These are phyloP conservation scores for Leishmania turanica DNA, from an alignment of 208 protist genomes.

Conservation along the genomic window DNA sequence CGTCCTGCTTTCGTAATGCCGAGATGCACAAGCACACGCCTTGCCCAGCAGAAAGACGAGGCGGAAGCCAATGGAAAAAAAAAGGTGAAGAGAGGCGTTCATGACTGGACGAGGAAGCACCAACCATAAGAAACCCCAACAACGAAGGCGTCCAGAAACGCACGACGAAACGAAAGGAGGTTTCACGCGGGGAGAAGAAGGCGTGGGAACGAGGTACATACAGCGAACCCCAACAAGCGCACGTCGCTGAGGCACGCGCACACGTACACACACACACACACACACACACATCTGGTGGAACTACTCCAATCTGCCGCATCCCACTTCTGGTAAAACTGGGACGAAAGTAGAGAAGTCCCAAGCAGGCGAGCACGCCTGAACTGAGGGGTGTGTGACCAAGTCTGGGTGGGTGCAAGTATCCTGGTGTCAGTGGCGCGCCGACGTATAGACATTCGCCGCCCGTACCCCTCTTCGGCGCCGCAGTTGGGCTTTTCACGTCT, in stretches of 20 bases:
- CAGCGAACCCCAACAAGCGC: not conserved
- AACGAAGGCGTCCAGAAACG: not conserved
- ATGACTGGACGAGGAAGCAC: not conserved
- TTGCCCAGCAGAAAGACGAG: not conserved
- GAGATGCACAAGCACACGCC: not conserved
- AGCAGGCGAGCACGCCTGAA: not conserved
- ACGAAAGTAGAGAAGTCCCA: not conserved
- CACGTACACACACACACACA: not conserved
- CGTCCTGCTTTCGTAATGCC: not conserved
- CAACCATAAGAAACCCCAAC: not conserved
- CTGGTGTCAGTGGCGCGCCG: not conserved
- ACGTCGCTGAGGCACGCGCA: not conserved
- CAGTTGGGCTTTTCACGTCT: not conserved
- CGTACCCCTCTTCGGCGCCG: not conserved
- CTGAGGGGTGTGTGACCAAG: not conserved
- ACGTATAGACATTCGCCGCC: not conserved
- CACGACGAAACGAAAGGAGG: not conserved
- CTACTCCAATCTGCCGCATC: not conserved
- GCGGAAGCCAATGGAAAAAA: not conserved
- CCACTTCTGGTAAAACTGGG: not conserved
- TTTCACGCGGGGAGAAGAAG: not conserved
- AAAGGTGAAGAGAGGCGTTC: not conserved
- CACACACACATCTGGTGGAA: not conserved
- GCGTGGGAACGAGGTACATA: not conserved
- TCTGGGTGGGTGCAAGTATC: not conserved